Percentiles rank a stretch among this genome's conserved stretches.
phyloP scores from a whole-genome alignment of 2,329 filamentous ascomycete species.

The Hypomyces rosellus region DNA sequence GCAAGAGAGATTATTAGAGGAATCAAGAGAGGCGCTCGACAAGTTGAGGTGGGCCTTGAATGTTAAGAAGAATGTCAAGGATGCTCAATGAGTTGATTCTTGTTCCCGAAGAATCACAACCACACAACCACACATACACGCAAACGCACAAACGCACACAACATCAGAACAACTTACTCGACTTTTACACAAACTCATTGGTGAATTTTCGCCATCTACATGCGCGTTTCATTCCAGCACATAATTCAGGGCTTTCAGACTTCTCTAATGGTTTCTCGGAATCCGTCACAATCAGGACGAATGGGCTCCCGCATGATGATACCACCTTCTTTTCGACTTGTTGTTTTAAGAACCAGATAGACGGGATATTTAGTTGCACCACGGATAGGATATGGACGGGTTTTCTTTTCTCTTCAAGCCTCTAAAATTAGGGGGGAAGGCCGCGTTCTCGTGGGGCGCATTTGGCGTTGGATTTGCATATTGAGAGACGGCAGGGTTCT shows the following conservation, averaged over 20 bases:
- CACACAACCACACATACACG: neutral
- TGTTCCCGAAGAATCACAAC: no score
- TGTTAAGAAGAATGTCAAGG: conserved; percentile 55
- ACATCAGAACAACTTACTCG: neutral
- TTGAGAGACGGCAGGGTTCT: neutral
- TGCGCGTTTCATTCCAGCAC: neutral
- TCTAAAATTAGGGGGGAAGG: neutral
- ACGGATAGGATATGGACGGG: conserved; percentile 9
- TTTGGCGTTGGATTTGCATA: conserved; percentile 9
- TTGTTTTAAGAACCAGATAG: conserved; percentile 9
- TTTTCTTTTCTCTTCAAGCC: neutral
- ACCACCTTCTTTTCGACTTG: conserved; percentile 5
- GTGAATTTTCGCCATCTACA: no score
- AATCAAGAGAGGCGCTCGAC: conserved; percentile 54
- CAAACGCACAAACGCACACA: neutral
- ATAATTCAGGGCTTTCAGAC: neutral
- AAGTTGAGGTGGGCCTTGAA: conserved; percentile 69
- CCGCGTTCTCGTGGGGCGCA: conserved; percentile 6
- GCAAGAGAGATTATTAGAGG: conserved; percentile 52
- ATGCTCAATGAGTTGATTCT: conserved; percentile 37
- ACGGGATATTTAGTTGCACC: conserved; percentile 4
- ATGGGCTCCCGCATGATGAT: conserved; percentile 7
- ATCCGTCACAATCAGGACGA: neutral
- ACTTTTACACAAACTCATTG: no score
- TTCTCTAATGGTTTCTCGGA: neutral